Conservation (phyloP, 1,284 basidiomycete genomes). For the Trichosporon asahii region DNA sequence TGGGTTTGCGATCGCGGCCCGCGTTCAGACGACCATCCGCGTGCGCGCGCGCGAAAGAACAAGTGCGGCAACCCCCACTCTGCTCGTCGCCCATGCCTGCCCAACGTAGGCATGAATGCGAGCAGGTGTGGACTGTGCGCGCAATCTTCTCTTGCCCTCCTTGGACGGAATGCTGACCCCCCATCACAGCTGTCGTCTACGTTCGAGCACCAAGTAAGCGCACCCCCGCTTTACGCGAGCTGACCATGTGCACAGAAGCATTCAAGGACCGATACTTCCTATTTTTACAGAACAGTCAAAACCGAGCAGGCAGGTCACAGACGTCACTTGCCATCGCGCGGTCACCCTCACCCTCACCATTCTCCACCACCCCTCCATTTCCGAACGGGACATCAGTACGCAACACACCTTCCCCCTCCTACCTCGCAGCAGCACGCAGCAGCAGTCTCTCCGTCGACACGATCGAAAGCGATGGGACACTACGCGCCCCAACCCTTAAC, state of each 20-base stretch:
- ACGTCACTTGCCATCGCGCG: constrained; percentile 20
- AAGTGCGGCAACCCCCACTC: neutral
- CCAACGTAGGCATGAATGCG: neutral
- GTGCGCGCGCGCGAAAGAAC: neutral
- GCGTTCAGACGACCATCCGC: neutral
- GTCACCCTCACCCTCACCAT: neutral
- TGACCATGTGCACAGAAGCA: constrained; percentile 48
- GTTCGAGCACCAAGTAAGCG: constrained; percentile 70
- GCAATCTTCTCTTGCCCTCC: neutral
- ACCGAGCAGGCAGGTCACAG: constrained; percentile 7
- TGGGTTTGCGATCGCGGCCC: neutral
- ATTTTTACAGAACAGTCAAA: constrained; percentile 5
- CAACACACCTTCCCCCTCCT: constrained; percentile 18
- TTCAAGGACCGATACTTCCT: constrained; percentile 78
- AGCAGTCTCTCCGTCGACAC: constrained; percentile 32
- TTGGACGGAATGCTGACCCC: constrained; percentile 7
- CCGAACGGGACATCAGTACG: constrained; percentile 17
- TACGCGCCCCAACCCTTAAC: constrained; percentile 29
- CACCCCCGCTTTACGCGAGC: neutral
- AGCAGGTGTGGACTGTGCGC: neutral
- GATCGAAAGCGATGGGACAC: constrained; percentile 29
- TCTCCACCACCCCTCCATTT: constrained; percentile 14
- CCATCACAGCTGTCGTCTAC: constrained; percentile 74
- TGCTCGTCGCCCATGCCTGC: neutral
- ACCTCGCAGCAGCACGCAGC: constrained; percentile 12